Percentiles rank a stretch among this genome's conserved stretches.
These are phyloP conservation scores for Globisporangium carolinianum DNA, from an alignment of 352 stramenopile species.

Conservation along the genomic window DNA sequence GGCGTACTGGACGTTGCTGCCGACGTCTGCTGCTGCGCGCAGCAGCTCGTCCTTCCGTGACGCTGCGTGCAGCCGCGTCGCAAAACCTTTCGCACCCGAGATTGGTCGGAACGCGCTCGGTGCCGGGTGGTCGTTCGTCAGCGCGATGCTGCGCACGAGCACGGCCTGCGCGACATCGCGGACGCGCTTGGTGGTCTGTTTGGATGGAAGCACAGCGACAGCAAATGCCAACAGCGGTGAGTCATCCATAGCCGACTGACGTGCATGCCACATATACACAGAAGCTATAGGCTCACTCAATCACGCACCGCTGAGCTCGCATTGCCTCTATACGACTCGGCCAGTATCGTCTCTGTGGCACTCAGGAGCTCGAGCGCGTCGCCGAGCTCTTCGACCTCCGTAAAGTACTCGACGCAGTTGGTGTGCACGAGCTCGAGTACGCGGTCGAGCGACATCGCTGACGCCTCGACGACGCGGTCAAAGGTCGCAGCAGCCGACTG, in stretches of 20 bases:
- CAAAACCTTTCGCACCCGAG: conserved; percentile 39
- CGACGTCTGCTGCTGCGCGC: conserved; percentile 15
- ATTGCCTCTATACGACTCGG: conserved; percentile 39
- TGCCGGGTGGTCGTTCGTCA: conserved; percentile 64
- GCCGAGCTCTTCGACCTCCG: conserved; percentile 61
- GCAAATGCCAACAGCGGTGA: background rate
- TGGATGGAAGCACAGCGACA: background rate
- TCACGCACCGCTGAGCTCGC: conserved; percentile 40
- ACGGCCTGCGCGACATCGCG: conserved; percentile 46
- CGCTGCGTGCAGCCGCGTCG: conserved; percentile 35
- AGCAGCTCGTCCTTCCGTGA: conserved; percentile 35
- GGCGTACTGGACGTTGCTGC: conserved; percentile 9
- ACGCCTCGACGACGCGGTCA: conserved; percentile 48
- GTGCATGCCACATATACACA: background rate
- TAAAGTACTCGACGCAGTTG: conserved; percentile 69
- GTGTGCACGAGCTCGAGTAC: conserved; percentile 64
- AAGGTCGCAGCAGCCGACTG: conserved; percentile 10
- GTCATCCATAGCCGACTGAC: background rate
- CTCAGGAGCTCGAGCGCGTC: conserved; percentile 67
- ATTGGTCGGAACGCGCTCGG: conserved; percentile 73
- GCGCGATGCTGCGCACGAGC: conserved; percentile 50
- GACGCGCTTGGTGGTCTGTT: conserved; percentile 48
- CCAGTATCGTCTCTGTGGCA: conserved; percentile 50
- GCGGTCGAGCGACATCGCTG: conserved; percentile 44
- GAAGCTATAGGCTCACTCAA: too few species aligned